Conservation (phyloP, 768 basidiomycete genomes). For the Kwoniella sp. region DNA sequence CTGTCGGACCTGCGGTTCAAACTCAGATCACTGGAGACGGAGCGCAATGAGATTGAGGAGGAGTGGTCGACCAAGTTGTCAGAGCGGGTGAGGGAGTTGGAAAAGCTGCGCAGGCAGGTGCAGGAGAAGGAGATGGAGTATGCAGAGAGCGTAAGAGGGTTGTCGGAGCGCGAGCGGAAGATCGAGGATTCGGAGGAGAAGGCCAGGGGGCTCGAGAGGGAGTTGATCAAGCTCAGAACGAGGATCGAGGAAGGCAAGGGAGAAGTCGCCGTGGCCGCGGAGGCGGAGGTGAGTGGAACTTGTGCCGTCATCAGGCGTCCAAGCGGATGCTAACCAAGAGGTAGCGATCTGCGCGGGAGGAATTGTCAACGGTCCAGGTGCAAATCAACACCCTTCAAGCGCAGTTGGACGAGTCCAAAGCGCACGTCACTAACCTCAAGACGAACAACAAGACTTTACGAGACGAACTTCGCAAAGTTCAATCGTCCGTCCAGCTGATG, state of each 20-base stretch:
- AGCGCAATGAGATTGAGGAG: conserved; percentile 79
- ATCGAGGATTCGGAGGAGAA: conserved; percentile 56
- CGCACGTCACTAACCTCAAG: conserved; percentile 66
- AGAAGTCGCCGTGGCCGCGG: conserved; percentile 37
- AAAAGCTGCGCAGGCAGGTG: conserved; percentile 62
- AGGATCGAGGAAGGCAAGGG: conserved; percentile 55
- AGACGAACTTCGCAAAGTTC: conserved; percentile 92
- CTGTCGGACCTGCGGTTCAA: conserved; percentile 67
- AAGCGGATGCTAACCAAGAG: not conserved
- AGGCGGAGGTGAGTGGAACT: conserved; percentile 55
- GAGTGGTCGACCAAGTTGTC: conserved; percentile 81
- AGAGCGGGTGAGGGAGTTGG: conserved; percentile 72
- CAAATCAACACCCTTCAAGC: conserved; percentile 57
- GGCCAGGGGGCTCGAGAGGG: conserved; percentile 39
- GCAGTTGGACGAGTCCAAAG: conserved; percentile 67
- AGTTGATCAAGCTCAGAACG: conserved; percentile 48
- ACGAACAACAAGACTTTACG: conserved; percentile 81
- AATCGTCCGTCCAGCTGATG: conserved; percentile 81
- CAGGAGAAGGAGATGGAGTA: conserved; percentile 62
- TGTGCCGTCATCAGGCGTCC: too few relatives aligned
- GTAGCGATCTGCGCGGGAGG: conserved; percentile 54
- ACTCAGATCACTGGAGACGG: conserved; percentile 66
- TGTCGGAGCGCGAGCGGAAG: conserved; percentile 56
- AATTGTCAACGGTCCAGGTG: conserved; percentile 24
- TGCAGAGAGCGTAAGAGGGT: conserved; percentile 56